Conservation (phyloP, 1,284 basidiomycete species). For the Golubevia pallescens region DNA sequence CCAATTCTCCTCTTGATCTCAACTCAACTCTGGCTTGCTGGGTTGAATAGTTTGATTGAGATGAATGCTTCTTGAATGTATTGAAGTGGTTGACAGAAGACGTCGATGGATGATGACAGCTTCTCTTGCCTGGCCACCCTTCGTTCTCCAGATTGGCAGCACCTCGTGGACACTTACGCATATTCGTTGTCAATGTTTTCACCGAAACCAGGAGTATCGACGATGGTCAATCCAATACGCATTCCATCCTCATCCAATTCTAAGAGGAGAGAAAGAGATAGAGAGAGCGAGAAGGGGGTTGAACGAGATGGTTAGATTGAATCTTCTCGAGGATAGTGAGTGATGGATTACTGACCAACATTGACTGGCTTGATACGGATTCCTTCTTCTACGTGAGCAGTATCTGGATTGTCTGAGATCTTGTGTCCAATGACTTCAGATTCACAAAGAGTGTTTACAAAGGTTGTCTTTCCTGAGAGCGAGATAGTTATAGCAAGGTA, state of each 20-base stretch:
- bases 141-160: background rate
- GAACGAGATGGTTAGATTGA: background rate
- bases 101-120: no score
- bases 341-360: conserved; percentile 77
- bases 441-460: conserved; percentile 38
- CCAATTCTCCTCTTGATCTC: no score
- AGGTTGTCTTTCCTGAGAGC: no score
- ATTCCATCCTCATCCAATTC: conserved; percentile 62
- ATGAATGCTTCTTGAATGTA: no score
- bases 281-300: background rate
- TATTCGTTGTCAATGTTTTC: conserved; percentile 65
- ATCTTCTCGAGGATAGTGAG: background rate
- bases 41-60: no score
- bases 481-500: no score
- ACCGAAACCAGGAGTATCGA: conserved; percentile 63
- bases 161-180: conserved; percentile 27
- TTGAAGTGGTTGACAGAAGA: no score
- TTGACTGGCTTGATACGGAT: conserved; percentile 95
- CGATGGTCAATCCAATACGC: conserved; percentile 61
- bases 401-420: conserved; percentile 80
- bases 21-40: no score
- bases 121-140: background rate
- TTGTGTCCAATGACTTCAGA: conserved; percentile 71
- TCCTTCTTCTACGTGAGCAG: conserved; percentile 91
- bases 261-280: conserved; percentile 1